Percentiles rank a stretch among this genome's conserved stretches.
Conservation (phyloP, 805 yeast genomes). For the Grigorovia jiainica region DNA sequence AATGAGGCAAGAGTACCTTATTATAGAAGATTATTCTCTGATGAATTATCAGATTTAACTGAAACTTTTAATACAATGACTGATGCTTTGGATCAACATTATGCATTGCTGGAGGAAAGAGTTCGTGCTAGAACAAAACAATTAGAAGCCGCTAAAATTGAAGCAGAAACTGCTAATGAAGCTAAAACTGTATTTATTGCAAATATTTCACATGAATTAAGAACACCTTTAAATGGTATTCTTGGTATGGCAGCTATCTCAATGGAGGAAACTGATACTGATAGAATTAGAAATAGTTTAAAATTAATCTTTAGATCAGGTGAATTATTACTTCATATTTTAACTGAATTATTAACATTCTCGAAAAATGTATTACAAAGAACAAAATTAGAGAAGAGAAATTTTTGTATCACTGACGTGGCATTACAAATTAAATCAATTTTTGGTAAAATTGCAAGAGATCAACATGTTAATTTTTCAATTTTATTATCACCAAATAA, state of each 20-base stretch:
- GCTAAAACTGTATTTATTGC: conserved; percentile 93
- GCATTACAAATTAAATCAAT: conserved; percentile 79
- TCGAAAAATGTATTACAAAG: conserved; percentile 81
- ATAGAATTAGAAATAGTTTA: conserved; percentile 61
- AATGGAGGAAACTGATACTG: conserved; percentile 69
- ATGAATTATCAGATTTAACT: conserved; percentile 81
- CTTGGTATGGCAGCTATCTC: conserved; percentile 93
- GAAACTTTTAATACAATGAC: conserved; percentile 90
- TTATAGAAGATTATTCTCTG: conserved; percentile 48
- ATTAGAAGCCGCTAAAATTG: conserved; percentile 75
- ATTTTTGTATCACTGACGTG: conserved; percentile 71
- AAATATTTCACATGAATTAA: conserved; percentile 83
- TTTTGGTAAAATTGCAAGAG: conserved; percentile 69
- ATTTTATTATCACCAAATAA: conserved; percentile 55
- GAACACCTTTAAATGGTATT: conserved; percentile 94
- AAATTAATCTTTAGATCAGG: conserved; percentile 86
- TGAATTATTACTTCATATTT: conserved; percentile 75
- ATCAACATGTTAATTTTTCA: conserved; percentile 60
- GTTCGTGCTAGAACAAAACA: conserved; percentile 81
- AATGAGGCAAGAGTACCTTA: conserved; percentile 37
- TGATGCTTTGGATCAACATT: conserved; percentile 76
- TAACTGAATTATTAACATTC: conserved; percentile 85
- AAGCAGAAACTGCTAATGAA: conserved; percentile 92
- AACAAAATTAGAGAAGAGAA: conserved; percentile 72
- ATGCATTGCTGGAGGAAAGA: conserved; percentile 76